These are phyloP conservation scores for Scytalidium sp. DNA, from an alignment of 2,329 filamentous ascomycete genomes.

Conservation along the genomic window DNA sequence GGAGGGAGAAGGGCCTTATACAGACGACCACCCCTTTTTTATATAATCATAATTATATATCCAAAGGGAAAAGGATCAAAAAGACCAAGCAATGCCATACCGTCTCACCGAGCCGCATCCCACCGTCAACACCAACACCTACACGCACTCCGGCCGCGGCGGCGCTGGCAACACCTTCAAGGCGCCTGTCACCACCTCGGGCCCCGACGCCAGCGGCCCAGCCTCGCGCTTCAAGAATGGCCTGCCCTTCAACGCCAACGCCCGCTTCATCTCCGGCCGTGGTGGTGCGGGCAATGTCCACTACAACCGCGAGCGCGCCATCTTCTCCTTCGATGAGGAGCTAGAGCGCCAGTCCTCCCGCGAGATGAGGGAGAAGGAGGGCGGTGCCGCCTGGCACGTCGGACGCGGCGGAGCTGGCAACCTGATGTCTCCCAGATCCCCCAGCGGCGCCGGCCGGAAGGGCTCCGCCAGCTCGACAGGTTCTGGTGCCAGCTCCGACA, in stretches of 20 bases:
- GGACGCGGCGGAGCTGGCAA: constrained; percentile 29
- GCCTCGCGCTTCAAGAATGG: constrained; percentile 23
- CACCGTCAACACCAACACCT: constrained; percentile 16
- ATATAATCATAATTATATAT: too few species aligned
- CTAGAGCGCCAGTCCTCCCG: constrained; percentile 24
- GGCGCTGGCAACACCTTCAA: constrained; percentile 29
- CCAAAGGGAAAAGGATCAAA: too few species aligned
- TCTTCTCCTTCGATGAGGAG: constrained; percentile 30
- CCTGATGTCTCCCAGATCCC: constrained; percentile 9
- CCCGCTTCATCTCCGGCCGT: constrained; percentile 24
- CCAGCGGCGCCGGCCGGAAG: constrained; percentile 15
- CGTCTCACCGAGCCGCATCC: constrained; percentile 28
- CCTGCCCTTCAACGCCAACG: constrained; percentile 17
- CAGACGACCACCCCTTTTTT: not conserved
- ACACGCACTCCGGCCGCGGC: constrained; percentile 26
- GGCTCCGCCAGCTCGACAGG: constrained; percentile 17
- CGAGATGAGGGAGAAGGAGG: constrained; percentile 20
- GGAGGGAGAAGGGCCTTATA: too few species aligned
- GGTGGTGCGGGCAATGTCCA: constrained; percentile 31
- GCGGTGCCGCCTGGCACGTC: constrained; percentile 21
- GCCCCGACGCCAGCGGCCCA: constrained; percentile 20
- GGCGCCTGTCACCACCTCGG: constrained; percentile 21
- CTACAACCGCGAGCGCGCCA: constrained; percentile 18
- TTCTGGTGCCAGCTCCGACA: constrained; percentile 8
- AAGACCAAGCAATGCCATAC: constrained; percentile 21